These are phyloP conservation scores for Eimeria nieschulzi DNA, from an alignment of 169 alveolate species.

Conservation along the genomic window DNA sequence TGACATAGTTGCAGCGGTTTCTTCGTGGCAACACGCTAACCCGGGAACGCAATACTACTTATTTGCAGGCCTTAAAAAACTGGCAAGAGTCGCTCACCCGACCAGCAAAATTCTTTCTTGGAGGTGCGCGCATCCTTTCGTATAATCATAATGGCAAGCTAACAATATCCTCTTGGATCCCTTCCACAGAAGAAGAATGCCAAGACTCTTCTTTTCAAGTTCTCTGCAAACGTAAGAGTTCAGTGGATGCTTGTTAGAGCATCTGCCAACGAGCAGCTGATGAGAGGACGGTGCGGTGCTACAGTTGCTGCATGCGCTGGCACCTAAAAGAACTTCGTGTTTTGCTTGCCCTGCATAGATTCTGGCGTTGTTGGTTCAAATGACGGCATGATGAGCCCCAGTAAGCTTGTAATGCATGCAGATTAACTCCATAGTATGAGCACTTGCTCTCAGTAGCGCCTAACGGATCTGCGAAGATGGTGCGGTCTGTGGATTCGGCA, in stretches of 20 bases:
- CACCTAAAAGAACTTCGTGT: neutral
- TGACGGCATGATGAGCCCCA: slow-evolving; percentile 64
- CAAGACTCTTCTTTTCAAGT: neutral
- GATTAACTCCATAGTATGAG: too few species aligned
- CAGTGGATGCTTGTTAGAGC: neutral
- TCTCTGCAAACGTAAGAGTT: slow-evolving; percentile 56
- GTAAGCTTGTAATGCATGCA: slow-evolving; percentile 3
- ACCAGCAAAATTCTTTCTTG: slow-evolving; percentile 21
- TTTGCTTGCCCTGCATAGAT: neutral
- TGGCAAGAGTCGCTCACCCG: slow-evolving; percentile 36
- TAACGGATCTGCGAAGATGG: too few species aligned
- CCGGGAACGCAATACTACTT: too few species aligned
- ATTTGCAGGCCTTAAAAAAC: neutral
- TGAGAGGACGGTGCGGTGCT: neutral
- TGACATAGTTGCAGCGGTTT: neutral
- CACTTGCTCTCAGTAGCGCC: too few species aligned
- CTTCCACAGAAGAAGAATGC: slow-evolving; percentile 39
- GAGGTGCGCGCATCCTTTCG: slow-evolving; percentile 35
- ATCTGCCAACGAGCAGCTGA: neutral
- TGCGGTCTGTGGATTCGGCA: too few species aligned
- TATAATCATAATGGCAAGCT: slow-evolving; percentile 13
- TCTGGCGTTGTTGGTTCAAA: slow-evolving; percentile 22
- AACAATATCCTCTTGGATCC: slow-evolving; percentile 35
- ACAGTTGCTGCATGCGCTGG: neutral
- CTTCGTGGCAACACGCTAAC: too few species aligned